Evolutionary conservation across 164 flowering plant genomes (phyloP).

Genomic region (Amborella trichopoda): DNA sequence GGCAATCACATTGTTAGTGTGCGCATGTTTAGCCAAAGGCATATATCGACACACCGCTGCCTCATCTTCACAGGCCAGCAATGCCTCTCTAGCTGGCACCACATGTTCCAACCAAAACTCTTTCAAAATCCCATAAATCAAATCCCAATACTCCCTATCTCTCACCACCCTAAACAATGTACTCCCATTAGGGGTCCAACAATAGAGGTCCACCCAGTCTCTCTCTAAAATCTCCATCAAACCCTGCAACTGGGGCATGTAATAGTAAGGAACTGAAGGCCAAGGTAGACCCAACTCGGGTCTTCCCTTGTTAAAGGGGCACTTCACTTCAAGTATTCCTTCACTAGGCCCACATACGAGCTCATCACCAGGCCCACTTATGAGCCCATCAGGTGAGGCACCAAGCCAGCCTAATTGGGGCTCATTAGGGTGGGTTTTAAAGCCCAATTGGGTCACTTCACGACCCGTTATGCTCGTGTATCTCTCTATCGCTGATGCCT

Average conservation of each 20-base stretch:
- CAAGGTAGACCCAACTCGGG: constrained; percentile 81
- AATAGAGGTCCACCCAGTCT: constrained; percentile 91
- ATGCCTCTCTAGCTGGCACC: constrained; percentile 74
- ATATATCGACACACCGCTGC: constrained; percentile 32
- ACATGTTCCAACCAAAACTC: constrained; percentile 99
- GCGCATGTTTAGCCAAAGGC: constrained; percentile 57
- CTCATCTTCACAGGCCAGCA: constrained; percentile 34
- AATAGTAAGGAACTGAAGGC: constrained; percentile 74
- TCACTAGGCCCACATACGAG: too few species aligned
- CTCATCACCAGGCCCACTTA: too few species aligned
- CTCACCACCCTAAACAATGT: constrained; percentile 62
- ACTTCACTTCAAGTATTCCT: constrained; percentile 95
- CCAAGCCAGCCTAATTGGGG: constrained; percentile 59
- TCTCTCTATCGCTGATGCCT: constrained; percentile 56
- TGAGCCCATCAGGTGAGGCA: constrained; percentile 95
- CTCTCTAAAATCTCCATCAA: constrained; percentile 90
- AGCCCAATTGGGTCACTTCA: constrained; percentile 68
- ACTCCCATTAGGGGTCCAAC: constrained; percentile 95
- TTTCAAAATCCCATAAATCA: constrained; percentile 55
- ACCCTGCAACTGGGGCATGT: constrained; percentile 98
- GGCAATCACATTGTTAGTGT: constrained; percentile 51
- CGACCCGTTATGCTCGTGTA: constrained; percentile 79
- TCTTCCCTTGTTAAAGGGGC: constrained; percentile 91
- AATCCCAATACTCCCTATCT: constrained; percentile 59
- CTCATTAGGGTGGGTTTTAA: constrained; percentile 58